Percentiles rank a stretch among this genome's conserved stretches.
Evolutionary conservation across 345 rosid genomes (phyloP).

Genomic region (Turnera subulata): DNA sequence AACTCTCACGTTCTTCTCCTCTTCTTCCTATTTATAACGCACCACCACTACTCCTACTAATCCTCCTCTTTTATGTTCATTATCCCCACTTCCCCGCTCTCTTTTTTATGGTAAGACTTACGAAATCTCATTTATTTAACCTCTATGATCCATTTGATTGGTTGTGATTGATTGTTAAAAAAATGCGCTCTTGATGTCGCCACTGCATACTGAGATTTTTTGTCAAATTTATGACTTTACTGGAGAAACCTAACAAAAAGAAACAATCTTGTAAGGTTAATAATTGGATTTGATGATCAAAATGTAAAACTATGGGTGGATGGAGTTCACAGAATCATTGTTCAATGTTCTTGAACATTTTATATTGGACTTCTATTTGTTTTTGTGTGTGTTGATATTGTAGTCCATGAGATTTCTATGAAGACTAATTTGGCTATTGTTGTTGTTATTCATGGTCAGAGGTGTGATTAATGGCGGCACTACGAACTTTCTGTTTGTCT

Average conservation of each 20-base stretch:
- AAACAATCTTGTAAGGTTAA: no score
- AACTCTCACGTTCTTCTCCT: slow-evolving; percentile 43
- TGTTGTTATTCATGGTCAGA: slow-evolving; percentile 5
- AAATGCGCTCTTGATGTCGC: no score
- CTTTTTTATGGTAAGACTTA: background rate
- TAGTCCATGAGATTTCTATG: background rate
- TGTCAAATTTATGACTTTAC: no score
- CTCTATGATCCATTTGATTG: background rate
- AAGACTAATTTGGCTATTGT: background rate
- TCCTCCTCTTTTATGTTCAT: background rate
- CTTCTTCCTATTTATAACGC: slow-evolving; percentile 28
- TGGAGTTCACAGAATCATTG: background rate
- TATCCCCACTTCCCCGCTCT: background rate
- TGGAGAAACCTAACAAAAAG: no score
- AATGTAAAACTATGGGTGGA: no score
- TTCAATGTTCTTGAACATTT: background rate
- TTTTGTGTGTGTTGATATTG: background rate
- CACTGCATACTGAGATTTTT: no score
- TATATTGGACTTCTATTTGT: background rate
- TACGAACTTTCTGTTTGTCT: slow-evolving; percentile 37
- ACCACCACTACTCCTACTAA: background rate
- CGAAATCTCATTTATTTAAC: background rate
- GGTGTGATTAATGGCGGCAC: slow-evolving; percentile 46
- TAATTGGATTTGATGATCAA: background rate
- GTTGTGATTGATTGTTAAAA: background rate